phyloP scores from a whole-genome alignment of 371 early-diverging fungal species.

The Conidiobolus incongruus region DNA sequence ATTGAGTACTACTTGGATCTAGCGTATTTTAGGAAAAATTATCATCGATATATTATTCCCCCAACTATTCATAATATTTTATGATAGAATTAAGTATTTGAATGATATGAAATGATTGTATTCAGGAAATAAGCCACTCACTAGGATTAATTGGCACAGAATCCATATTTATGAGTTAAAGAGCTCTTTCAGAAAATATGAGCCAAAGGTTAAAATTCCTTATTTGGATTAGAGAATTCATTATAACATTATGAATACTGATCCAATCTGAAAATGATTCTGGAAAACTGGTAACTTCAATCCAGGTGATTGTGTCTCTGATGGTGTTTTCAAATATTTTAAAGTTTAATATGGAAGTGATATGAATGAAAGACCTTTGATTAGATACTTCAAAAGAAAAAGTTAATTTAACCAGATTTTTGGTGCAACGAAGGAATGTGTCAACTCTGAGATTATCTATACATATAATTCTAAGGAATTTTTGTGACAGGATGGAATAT shows the following conservation, averaged over 20 bases:
- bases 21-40: no score
- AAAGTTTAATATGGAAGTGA: neutral
- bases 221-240: constrained; percentile 5
- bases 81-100: no score
- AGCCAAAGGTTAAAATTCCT: neutral
- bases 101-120: no score
- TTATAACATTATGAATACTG: neutral
- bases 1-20: no score
- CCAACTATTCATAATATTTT: no score
- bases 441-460: neutral
- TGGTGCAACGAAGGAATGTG: neutral
- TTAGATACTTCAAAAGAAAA: no score
- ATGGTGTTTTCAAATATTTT: neutral
- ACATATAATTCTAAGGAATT: no score
- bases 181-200: no score
- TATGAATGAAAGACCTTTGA: neutral
- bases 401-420: neutral
- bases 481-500: neutral
- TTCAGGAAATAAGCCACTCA: no score
- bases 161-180: no score
- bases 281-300: neutral
- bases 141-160: no score
- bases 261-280: neutral
- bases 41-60: no score
- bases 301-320: neutral